phyloP scores from a whole-genome alignment of 108 stramenopile species.

The Skeletonema tropicum region DNA sequence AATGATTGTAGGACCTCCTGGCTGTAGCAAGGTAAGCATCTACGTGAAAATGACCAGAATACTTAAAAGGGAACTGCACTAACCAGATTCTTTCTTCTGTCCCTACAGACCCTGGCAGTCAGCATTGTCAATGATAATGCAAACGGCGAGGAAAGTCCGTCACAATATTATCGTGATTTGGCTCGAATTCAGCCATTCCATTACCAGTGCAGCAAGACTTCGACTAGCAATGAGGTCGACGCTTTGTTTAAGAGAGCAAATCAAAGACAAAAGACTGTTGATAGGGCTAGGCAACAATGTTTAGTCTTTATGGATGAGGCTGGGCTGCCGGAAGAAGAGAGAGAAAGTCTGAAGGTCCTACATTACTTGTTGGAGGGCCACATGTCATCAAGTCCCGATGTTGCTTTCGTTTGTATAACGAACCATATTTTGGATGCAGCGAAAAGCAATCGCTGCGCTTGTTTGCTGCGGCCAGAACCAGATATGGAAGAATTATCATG shows the following conservation, averaged over 20 bases:
- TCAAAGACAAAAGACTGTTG: constrained; percentile 26
- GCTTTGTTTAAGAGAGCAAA: constrained; percentile 31
- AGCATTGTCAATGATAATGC: constrained; percentile 41
- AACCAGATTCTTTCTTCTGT: neutral
- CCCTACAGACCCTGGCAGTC: constrained; percentile 31
- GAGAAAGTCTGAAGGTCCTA: constrained; percentile 44
- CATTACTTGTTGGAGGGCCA: constrained; percentile 51
- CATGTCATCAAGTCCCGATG: constrained; percentile 34
- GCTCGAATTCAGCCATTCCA: constrained; percentile 41
- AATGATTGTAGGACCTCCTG: constrained; percentile 31
- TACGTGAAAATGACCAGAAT: neutral
- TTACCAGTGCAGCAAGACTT: constrained; percentile 42
- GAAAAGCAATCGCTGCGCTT: constrained; percentile 47
- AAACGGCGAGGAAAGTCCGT: constrained; percentile 37
- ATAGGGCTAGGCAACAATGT: constrained; percentile 23
- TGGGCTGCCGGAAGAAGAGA: constrained; percentile 44
- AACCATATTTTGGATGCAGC: constrained; percentile 54
- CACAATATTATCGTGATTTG: constrained; percentile 16
- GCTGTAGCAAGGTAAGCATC: neutral
- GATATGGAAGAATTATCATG: constrained; percentile 37
- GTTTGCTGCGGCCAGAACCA: constrained; percentile 35
- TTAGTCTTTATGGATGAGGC: constrained; percentile 45
- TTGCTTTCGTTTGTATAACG: constrained; percentile 38
- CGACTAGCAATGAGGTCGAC: constrained; percentile 37
- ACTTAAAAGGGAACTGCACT: neutral